These are phyloP conservation scores for Brassica nigra DNA, from an alignment of 345 rosid species.

Conservation along the genomic window DNA sequence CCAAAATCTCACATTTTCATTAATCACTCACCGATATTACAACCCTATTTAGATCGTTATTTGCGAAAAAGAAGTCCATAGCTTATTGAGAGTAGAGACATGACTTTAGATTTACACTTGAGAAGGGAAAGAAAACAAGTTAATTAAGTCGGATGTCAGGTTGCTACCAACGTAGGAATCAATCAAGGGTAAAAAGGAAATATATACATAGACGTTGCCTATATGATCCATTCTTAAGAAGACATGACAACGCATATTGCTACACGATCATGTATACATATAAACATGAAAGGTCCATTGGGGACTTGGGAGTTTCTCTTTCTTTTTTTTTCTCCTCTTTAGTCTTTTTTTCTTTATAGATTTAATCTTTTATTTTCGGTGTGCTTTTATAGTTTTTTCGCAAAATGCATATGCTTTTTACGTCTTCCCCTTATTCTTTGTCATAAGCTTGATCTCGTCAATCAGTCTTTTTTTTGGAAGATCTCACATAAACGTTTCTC, in stretches of 20 bases:
- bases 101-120: slow-evolving; percentile 25
- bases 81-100: not conserved
- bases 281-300: slow-evolving; percentile 27
- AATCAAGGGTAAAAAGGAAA: slow-evolving; percentile 3
- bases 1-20: not conserved
- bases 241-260: slow-evolving; percentile 44
- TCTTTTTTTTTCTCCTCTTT: not conserved
- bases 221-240: slow-evolving; percentile 16
- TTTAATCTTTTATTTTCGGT: not conserved
- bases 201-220: slow-evolving; percentile 13
- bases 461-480: not conserved
- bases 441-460: not conserved
- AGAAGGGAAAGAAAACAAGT: slow-evolving; percentile 25
- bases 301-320: not conserved
- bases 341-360: not conserved
- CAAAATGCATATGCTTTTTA: not conserved
- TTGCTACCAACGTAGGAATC: slow-evolving; percentile 36
- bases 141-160: slow-evolving; percentile 35
- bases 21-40: not conserved
- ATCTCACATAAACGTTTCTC: not conserved
- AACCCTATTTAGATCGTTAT: slow-evolving; percentile 2
- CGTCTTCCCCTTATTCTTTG: not conserved
- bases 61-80: not conserved
- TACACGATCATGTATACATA: slow-evolving; percentile 17
- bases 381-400: not conserved